A percentile compares a stretch with the other conserved stretches of the same genome.
These are phyloP conservation scores for Starmerella bombi DNA, from an alignment of 805 yeast genomes.

Conservation along the genomic window DNA sequence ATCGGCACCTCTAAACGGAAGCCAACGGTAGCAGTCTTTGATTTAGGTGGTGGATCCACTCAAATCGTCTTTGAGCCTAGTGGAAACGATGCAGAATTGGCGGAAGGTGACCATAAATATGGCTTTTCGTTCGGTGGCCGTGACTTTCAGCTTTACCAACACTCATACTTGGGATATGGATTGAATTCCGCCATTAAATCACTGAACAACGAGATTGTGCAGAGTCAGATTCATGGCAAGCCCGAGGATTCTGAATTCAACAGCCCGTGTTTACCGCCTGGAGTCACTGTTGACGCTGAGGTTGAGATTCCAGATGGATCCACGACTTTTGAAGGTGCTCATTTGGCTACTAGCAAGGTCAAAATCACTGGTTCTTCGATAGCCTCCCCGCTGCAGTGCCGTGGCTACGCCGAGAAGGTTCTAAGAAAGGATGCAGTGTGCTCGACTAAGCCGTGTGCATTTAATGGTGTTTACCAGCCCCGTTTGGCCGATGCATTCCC, in stretches of 20 bases:
- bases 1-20: conserved; percentile 64
- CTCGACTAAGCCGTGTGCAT: conserved; percentile 69
- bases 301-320: conserved; percentile 41
- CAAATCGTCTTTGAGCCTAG: conserved; percentile 96
- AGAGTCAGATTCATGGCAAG: conserved; percentile 30
- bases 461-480: conserved; percentile 96
- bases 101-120: conserved; percentile 81
- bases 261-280: conserved; percentile 87
- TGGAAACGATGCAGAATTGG: conserved; percentile 40
- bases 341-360: conserved; percentile 27
- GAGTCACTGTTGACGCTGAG: conserved; percentile 41
- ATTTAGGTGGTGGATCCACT: conserved; percentile 96
- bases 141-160: conserved; percentile 74
- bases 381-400: conserved; percentile 73
- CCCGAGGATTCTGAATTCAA: conserved; percentile 30
- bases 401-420: conserved; percentile 65
- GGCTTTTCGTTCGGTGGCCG: conserved; percentile 68
- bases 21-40: conserved; percentile 94
- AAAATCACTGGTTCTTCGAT: conserved; percentile 51
- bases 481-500: conserved; percentile 68
- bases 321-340: conserved; percentile 15
- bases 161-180: conserved; percentile 91
- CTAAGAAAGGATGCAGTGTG: conserved; percentile 77
- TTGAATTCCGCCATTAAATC: conserved; percentile 85
- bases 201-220: conserved; percentile 54